A percentile compares a stretch with the other conserved stretches of the same genome.
phyloP scores from a whole-genome alignment of 257 asterid genomes.

The Solanum piurae region DNA sequence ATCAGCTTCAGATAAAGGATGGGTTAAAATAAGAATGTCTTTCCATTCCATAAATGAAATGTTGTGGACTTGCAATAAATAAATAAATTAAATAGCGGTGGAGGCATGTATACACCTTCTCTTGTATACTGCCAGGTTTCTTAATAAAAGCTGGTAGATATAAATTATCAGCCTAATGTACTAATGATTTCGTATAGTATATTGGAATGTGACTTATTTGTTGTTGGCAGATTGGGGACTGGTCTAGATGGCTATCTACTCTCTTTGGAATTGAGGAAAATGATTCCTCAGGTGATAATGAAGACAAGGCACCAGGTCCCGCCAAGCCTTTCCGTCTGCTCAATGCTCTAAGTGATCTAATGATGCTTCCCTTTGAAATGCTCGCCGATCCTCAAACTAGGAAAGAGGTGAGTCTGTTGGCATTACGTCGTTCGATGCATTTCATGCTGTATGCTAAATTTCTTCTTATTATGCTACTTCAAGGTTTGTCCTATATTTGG shows the following conservation, averaged over 20 bases:
- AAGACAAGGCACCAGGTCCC: conserved; percentile 19
- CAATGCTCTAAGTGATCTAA: conserved; percentile 69
- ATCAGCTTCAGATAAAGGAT: not conserved
- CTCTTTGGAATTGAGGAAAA: conserved; percentile 59
- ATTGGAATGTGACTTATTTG: not conserved
- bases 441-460: conserved; percentile 6
- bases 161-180: not conserved
- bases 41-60: not conserved
- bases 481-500: conserved; percentile 85
- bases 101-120: not conserved
- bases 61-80: not conserved
- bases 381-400: conserved; percentile 61
- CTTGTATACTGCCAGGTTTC: not conserved
- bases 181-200: not conserved
- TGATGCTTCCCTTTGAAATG: conserved; percentile 92
- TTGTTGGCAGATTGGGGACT: conserved; percentile 61
- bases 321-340: conserved; percentile 71
- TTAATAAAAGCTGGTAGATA: not conserved
- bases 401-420: conserved; percentile 48
- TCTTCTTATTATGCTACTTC: not conserved
- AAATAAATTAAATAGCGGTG: not conserved
- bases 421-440: not conserved
- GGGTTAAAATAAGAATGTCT: not conserved
- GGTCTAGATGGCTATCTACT: conserved; percentile 88
- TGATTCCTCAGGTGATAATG: conserved; percentile 28